phyloP scores from a whole-genome alignment of 257 asterid species.

The Solanum infundibuliforme region DNA sequence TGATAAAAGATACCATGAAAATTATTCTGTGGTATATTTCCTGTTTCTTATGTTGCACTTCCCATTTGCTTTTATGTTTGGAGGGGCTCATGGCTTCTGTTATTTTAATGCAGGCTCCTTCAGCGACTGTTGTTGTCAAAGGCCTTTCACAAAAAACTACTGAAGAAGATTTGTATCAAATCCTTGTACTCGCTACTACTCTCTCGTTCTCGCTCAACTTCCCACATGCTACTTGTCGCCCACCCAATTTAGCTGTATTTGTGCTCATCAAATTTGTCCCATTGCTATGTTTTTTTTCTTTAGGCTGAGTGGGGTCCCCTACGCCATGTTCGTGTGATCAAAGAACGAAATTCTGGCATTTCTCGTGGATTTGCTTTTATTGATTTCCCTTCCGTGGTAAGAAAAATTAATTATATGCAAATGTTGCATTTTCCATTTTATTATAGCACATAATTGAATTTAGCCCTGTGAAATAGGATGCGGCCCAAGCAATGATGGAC shows the following conservation, averaged over 20 bases:
- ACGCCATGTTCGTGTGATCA: conserved; percentile 93
- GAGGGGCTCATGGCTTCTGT: background rate
- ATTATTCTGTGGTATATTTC: conserved; percentile 52
- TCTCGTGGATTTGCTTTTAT: conserved; percentile 99
- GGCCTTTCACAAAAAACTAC: conserved; percentile 94
- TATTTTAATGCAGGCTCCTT: conserved; percentile 58
- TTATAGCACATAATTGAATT: background rate
- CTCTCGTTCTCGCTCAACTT: conserved; percentile 4
- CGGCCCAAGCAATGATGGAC: conserved; percentile 95
- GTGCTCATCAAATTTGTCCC: background rate
- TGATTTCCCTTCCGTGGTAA: conserved; percentile 93
- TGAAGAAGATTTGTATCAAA: conserved; percentile 91
- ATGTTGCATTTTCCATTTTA: background rate
- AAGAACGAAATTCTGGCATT: conserved; percentile 81
- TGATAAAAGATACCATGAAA: conserved; percentile 56
- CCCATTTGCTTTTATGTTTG: background rate
- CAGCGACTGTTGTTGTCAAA: conserved; percentile 94
- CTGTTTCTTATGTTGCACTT: background rate
- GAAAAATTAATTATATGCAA: conserved; percentile 1
- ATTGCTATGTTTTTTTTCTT: background rate
- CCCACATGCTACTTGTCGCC: background rate
- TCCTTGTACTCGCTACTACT: conserved; percentile 46
- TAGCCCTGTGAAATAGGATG: conserved; percentile 42
- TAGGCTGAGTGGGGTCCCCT: conserved; percentile 99
- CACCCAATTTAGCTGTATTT: background rate